Evolutionary conservation across 2,329 filamentous ascomycete species (phyloP).

Genomic region (Talaromyces funiculosus): DNA sequence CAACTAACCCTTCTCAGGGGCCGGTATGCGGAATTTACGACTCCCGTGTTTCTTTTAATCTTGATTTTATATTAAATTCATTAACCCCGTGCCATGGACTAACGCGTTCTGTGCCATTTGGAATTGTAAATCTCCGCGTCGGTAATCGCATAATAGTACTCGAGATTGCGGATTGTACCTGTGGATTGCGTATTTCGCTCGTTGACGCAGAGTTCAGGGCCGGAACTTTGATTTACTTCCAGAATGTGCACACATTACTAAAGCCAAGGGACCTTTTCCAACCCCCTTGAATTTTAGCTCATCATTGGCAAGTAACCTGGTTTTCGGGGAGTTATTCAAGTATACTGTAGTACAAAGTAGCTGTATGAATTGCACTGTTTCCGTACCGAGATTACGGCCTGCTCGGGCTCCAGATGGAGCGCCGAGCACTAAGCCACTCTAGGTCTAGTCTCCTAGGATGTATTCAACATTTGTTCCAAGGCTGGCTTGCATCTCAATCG

Average conservation of each 20-base stretch:
- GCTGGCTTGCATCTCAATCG: background rate
- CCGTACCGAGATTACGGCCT: background rate
- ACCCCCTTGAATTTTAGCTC: no score
- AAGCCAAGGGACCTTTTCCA: no score
- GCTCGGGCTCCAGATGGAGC: background rate
- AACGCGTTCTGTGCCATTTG: background rate
- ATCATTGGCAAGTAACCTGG: no score
- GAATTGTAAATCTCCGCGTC: conserved; percentile 2
- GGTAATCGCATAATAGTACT: background rate
- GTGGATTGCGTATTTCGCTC: background rate
- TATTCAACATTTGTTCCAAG: background rate
- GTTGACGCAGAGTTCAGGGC: background rate
- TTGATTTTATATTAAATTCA: background rate
- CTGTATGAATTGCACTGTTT: background rate
- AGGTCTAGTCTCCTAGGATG: background rate
- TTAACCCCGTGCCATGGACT: background rate
- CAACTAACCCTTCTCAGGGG: background rate
- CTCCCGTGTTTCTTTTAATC: background rate
- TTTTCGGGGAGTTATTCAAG: background rate
- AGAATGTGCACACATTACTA: background rate
- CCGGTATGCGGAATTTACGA: background rate
- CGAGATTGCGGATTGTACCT: background rate
- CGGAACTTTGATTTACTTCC: background rate
- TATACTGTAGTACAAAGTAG: background rate
- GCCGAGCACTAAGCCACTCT: background rate